Conservation (phyloP, 2,329 filamentous ascomycete genomes). For the Bipolaris gigantea region DNA sequence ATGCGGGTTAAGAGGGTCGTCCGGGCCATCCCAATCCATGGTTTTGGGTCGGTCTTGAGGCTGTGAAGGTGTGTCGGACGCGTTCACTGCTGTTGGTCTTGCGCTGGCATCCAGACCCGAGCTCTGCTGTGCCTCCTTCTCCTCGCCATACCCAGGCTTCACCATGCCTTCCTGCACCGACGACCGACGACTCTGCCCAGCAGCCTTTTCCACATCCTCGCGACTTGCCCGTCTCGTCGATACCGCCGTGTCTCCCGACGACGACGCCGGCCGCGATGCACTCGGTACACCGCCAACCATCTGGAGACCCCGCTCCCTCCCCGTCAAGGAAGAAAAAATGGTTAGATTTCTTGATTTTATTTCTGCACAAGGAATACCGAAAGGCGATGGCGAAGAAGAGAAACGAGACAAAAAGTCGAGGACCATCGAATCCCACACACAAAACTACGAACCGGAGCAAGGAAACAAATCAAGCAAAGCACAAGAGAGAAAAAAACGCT, state of each 20-base stretch:
- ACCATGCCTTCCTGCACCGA: background rate
- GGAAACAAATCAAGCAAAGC: background rate
- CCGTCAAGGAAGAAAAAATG: too few species aligned
- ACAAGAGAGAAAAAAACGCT: background rate
- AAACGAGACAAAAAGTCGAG: background rate
- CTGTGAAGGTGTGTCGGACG: background rate
- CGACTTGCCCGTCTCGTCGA: background rate
- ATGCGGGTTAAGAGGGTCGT: constrained; percentile 17
- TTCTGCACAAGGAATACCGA: background rate
- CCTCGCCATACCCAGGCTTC: background rate
- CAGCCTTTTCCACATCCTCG: background rate
- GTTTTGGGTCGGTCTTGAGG: constrained; percentile 2
- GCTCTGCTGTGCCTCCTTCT: background rate
- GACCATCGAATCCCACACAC: background rate
- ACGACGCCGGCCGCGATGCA: background rate
- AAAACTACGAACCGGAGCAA: too few species aligned
- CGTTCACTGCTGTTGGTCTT: background rate
- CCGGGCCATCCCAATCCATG: constrained; percentile 16
- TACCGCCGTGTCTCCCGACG: background rate
- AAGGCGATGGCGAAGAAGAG: background rate
- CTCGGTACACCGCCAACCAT: background rate
- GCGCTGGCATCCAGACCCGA: background rate
- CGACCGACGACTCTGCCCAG: background rate
- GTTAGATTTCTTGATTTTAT: too few species aligned
- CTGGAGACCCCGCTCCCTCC: too few species aligned